Conservation (phyloP, 768 basidiomycete species). For the Suillus luteus region DNA sequence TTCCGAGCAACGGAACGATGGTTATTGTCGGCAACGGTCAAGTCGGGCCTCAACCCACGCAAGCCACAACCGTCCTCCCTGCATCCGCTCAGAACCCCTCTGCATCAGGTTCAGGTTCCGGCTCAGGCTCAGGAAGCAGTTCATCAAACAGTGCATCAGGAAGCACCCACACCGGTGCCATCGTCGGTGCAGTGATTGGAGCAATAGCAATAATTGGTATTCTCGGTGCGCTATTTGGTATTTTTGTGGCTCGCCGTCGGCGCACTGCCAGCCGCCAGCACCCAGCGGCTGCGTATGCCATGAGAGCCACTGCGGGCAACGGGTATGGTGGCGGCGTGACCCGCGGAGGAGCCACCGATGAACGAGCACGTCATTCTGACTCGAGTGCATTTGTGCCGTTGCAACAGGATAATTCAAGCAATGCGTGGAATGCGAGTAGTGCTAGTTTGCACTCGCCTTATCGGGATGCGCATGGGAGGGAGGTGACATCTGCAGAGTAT, state of each 20-base stretch:
- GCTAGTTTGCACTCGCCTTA: slow-evolving; percentile 45
- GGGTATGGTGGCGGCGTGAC: slow-evolving; percentile 17
- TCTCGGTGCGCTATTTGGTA: slow-evolving; percentile 40
- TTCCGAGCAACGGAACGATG: slow-evolving; percentile 78
- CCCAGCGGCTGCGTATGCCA: slow-evolving; percentile 39
- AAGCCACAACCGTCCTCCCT: slow-evolving; percentile 23
- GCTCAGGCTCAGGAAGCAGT: slow-evolving; percentile 16
- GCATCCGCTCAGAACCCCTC: slow-evolving; percentile 44
- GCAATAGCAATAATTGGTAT: slow-evolving; percentile 32
- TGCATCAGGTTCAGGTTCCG: slow-evolving; percentile 41
- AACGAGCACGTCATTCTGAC: slow-evolving; percentile 49
- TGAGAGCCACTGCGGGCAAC: slow-evolving; percentile 35
- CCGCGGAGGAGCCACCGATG: slow-evolving; percentile 24
- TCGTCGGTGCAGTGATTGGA: slow-evolving; percentile 34
- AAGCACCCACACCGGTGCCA: slow-evolving; percentile 22
- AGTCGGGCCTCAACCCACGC: slow-evolving; percentile 69
- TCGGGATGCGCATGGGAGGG: slow-evolving; percentile 28
- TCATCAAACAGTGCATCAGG: slow-evolving; percentile 21
- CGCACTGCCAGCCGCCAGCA: slow-evolving; percentile 39
- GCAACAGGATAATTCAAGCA: slow-evolving; percentile 59
- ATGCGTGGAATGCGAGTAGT: slow-evolving; percentile 60
- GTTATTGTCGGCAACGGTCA: slow-evolving; percentile 80
- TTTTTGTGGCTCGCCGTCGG: slow-evolving; percentile 53
- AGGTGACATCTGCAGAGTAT: slow-evolving; percentile 11
- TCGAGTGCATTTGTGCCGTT: slow-evolving; percentile 75